Percentiles rank a stretch among this genome's conserved stretches.
phyloP scores from a whole-genome alignment of 2,329 filamentous ascomycete species.

The Raffaelea deltoideospora region DNA sequence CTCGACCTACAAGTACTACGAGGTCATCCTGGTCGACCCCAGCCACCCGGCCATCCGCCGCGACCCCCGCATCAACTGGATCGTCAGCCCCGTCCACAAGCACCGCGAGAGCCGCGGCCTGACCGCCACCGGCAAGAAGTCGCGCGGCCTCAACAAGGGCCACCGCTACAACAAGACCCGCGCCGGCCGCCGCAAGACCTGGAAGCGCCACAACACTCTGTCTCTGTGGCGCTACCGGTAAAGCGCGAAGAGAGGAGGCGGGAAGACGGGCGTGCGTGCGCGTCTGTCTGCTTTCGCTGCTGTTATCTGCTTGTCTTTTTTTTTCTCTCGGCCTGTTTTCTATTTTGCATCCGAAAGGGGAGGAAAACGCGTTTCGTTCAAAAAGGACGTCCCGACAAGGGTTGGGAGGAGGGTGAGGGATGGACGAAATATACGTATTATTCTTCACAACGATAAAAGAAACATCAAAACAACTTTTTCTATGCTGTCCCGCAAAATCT shows the following conservation, averaged over 20 bases:
- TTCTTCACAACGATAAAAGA: no score
- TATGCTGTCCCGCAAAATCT: no score
- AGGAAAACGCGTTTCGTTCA: no score
- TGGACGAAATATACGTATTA: no score
- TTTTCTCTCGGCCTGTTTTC: no score
- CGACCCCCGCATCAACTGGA: constrained; percentile 99
- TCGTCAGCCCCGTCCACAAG: constrained; percentile 99
- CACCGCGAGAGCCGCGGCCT: constrained; percentile 97
- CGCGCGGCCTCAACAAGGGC: constrained; percentile 97
- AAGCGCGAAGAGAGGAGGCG: constrained; percentile 12
- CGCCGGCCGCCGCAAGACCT: constrained; percentile 97
- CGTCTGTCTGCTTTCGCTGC: no score
- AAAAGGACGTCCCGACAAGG: no score
- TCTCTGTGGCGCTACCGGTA: constrained; percentile 98
- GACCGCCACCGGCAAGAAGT: constrained; percentile 98
- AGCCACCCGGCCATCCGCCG: constrained; percentile 99
- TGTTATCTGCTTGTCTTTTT: no score
- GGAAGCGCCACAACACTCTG: constrained; percentile 99
- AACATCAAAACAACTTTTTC: no score
- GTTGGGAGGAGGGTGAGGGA: no score
- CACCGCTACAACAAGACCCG: constrained; percentile 98
- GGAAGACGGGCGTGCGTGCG: no score
- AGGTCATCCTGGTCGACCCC: constrained; percentile 98
- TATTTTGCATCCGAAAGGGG: no score
- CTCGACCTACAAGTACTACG: constrained; percentile 99